Evolutionary conservation across 192 early-diverging fungal genomes (phyloP), one percentile per base, ranked within the genome.

Genomic region (Backusella morwellensis): DNA sequence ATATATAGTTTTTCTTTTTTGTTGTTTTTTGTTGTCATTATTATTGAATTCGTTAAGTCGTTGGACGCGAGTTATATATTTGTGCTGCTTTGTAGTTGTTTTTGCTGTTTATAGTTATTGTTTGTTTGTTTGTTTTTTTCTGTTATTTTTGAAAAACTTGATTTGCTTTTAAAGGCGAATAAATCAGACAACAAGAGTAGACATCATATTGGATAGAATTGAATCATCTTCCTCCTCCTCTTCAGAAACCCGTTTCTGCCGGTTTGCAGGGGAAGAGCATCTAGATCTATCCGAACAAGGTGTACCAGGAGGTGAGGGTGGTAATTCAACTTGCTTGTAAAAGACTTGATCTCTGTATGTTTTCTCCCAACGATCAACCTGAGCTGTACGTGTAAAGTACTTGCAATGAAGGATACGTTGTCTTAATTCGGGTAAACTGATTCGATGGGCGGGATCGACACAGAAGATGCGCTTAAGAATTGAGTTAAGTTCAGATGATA

Each of bases 381-480:
- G 50, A 29, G 76, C 69, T n/a, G 76, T 77, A n/a, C 83, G 66
- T 29, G 35, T 59, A 67, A 79, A 79, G 15, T 73, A 69, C 38
- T 35, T 59, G 67, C 88, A 90, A 67, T 75, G 77, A 4, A 80
- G 68, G 9, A 90, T 85, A 32, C 81, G 82, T 29, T 38, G 40
- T 41, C 70, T 47, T n/a, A 90, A 75, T 21, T 90, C 86, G 12
- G 76, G 47, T 26, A 88, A 44, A 5, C 75, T 73, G 29, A 88
- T 90, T 34, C 93, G 91, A 9, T 89, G 81, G 17, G 75, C 80
- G 6, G 91, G 90, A 71, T 93, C 89, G 42, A 91, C 72, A 70
- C 92, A 90, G 23, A 96, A 89, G 23, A 93, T 87, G 35, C 93
- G 88, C 72, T 85, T 77, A 59, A 96, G 78, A 34, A 95, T 90